Percentiles rank a stretch among this genome's conserved stretches.
These are phyloP conservation scores for Ophiostoma tasmaniense DNA, from an alignment of 2,329 filamentous ascomycete species.

Conservation along the genomic window DNA sequence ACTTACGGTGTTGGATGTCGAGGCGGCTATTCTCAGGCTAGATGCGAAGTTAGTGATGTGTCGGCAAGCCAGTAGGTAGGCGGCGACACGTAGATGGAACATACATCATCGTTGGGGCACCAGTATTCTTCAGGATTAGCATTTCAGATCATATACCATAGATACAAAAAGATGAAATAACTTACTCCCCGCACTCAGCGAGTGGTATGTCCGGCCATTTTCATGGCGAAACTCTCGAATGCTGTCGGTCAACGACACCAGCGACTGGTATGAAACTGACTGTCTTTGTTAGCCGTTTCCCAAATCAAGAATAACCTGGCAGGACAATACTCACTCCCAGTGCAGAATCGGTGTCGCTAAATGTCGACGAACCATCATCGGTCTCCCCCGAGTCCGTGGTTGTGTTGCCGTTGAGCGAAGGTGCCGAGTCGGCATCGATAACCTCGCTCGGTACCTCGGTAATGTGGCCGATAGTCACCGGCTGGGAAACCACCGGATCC, in stretches of 20 bases:
- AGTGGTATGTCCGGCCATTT: constrained; percentile 19
- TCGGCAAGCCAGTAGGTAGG: neutral
- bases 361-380: neutral
- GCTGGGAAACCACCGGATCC: neutral
- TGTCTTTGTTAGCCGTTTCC: neutral
- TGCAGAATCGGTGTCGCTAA: constrained; percentile 16
- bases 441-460: neutral
- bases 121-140: constrained; percentile 15
- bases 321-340: constrained; percentile 8
- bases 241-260: constrained; percentile 16
- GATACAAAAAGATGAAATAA: no score
- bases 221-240: constrained; percentile 18
- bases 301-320: neutral
- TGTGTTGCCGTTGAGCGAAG: neutral
- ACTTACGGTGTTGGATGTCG: constrained; percentile 18
- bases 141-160: no score
- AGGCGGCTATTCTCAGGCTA: constrained; percentile 19
- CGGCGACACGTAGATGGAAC: neutral
- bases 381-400: neutral
- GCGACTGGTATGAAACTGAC: constrained; percentile 10
- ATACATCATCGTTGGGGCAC: constrained; percentile 20
- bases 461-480: neutral
- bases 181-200: constrained; percentile 18
- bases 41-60: neutral
- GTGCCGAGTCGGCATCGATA: neutral